These are phyloP conservation scores for Sporothrix euskadiensis DNA, from an alignment of 2,329 filamentous ascomycete genomes.

Conservation along the genomic window DNA sequence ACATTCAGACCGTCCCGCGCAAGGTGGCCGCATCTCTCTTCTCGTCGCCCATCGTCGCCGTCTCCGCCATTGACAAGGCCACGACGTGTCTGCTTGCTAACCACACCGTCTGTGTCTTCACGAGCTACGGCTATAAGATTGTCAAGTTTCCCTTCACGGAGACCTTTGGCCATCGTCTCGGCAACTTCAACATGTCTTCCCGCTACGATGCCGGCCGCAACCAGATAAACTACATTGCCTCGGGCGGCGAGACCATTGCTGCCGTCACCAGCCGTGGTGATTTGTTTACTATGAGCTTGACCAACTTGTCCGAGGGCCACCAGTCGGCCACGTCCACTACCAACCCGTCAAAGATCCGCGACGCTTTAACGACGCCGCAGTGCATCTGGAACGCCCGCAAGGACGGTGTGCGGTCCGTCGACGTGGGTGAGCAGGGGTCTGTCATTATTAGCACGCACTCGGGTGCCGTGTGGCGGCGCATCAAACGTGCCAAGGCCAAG, in stretches of 20 bases:
- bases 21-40: slow-evolving; percentile 87
- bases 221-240: slow-evolving; percentile 73
- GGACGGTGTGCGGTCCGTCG: slow-evolving; percentile 81
- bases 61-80: slow-evolving; percentile 86
- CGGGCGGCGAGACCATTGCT: slow-evolving; percentile 88
- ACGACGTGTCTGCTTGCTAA: slow-evolving; percentile 84
- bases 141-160: slow-evolving; percentile 76
- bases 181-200: slow-evolving; percentile 64
- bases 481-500: slow-evolving; percentile 79
- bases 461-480: slow-evolving; percentile 88
- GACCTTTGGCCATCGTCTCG: slow-evolving; percentile 64
- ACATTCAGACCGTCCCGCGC: slow-evolving; percentile 77
- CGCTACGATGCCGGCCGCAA: slow-evolving; percentile 63
- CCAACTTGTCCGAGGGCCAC: slow-evolving; percentile 63
- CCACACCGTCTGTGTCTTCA: slow-evolving; percentile 88
- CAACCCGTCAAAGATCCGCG: slow-evolving; percentile 86
- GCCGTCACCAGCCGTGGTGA: slow-evolving; percentile 83
- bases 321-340: slow-evolving; percentile 73
- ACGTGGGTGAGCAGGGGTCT: slow-evolving; percentile 87
- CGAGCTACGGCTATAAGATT: slow-evolving; percentile 93
- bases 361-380: slow-evolving; percentile 73
- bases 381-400: slow-evolving; percentile 89
- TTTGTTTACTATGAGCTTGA: slow-evolving; percentile 80
- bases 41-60: slow-evolving; percentile 69
- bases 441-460: slow-evolving; percentile 92